Conservation (phyloP, 306 rosid genomes). For the Phaseolus lunatus region DNA sequence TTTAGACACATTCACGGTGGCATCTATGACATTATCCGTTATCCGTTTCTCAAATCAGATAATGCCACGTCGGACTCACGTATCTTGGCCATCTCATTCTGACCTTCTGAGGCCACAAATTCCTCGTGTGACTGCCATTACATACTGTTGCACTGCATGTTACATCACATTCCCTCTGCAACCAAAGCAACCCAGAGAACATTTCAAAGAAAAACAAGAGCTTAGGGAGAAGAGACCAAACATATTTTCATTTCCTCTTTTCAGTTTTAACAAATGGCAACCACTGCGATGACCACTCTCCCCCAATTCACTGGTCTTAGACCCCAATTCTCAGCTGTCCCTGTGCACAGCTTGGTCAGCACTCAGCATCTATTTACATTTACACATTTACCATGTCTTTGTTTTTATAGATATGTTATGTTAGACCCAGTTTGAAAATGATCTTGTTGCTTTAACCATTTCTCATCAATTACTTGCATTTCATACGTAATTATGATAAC, state of each 20-base stretch:
- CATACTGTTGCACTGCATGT: constrained; percentile 1
- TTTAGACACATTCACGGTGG: not conserved
- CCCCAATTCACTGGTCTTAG: constrained; percentile 86
- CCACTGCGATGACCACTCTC: constrained; percentile 67
- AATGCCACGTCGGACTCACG: constrained; percentile 69
- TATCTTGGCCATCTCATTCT: constrained; percentile 66
- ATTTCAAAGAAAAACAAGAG: not conserved
- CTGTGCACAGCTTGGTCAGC: constrained; percentile 66
- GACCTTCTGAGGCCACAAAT: constrained; percentile 70
- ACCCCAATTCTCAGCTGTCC: constrained; percentile 60
- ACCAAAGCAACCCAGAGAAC: not conserved
- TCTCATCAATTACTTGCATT: not conserved
- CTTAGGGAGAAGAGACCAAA: not conserved
- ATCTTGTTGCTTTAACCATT: not conserved
- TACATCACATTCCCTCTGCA: constrained; percentile 35
- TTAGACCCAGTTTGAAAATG: not conserved
- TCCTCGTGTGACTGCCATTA: constrained; percentile 59
- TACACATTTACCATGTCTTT: not conserved
- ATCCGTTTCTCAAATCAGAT: constrained; percentile 55
- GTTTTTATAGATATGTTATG: not conserved
- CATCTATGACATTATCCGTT: constrained; percentile 65
- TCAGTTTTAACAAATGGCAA: constrained; percentile 62
- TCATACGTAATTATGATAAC: not conserved
- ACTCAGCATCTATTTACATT: not conserved
- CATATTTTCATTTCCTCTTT: constrained; percentile 17